A percentile compares a stretch with the other conserved stretches of the same genome.
These are phyloP conservation scores for Tolypocladium nubicola DNA, from an alignment of 2,329 filamentous ascomycete species.

Conservation along the genomic window DNA sequence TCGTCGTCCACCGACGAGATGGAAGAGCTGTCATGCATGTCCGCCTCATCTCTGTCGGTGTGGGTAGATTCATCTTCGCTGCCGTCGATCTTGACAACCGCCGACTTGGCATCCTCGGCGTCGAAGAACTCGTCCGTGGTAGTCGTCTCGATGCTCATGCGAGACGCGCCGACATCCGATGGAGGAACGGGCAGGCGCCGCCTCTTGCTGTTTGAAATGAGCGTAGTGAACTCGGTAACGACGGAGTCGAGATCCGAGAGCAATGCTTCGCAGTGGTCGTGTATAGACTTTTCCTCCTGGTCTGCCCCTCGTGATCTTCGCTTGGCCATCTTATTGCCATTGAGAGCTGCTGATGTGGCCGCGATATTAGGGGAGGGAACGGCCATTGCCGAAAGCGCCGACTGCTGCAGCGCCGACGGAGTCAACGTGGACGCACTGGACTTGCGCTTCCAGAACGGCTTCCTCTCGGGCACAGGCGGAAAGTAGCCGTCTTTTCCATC, in stretches of 20 bases:
- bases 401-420: constrained; percentile 27
- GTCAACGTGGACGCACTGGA: constrained; percentile 43
- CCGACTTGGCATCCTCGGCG: constrained; percentile 56
- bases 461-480: constrained; percentile 41
- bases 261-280: constrained; percentile 77
- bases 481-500: constrained; percentile 42
- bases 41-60: constrained; percentile 8
- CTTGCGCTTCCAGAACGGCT: constrained; percentile 89
- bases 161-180: constrained; percentile 32
- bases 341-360: constrained; percentile 17
- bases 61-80: constrained; percentile 50
- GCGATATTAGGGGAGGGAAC: constrained; percentile 30
- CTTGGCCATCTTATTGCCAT: constrained; percentile 20
- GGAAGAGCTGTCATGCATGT: constrained; percentile 39
- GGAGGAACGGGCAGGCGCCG: constrained; percentile 50
- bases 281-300: constrained; percentile 54
- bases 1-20: constrained; percentile 49
- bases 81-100: constrained; percentile 62
- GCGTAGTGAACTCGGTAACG: constrained; percentile 66
- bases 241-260: constrained; percentile 76
- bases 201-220: constrained; percentile 71
- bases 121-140: constrained; percentile 91
- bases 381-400: constrained; percentile 27
- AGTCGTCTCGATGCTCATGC: constrained; percentile 69
- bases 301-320: constrained; percentile 24